phyloP scores from a whole-genome alignment of 768 basidiomycete species.

The Tephrocybe sp. region DNA sequence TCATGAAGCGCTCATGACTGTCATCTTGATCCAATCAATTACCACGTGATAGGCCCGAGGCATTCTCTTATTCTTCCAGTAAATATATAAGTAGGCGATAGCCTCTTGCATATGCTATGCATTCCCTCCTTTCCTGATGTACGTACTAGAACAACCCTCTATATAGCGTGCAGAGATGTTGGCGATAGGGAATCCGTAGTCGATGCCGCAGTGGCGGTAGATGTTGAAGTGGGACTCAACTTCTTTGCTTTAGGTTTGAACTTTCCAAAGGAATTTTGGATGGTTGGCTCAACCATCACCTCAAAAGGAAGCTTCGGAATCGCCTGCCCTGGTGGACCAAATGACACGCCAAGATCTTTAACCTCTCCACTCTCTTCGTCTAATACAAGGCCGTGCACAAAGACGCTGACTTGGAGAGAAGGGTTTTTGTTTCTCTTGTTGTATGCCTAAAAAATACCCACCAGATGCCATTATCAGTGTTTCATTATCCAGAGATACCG shows the following conservation, averaged over 20 bases:
- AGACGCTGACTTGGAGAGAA: slow-evolving; percentile 28
- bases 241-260: slow-evolving; percentile 18
- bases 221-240: slow-evolving; percentile 11
- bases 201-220: not conserved
- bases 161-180: not conserved
- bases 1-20: no score
- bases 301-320: slow-evolving; percentile 35
- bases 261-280: slow-evolving; percentile 14
- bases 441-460: slow-evolving; percentile 6
- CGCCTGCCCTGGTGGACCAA: slow-evolving; percentile 35
- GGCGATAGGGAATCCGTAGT: not conserved
- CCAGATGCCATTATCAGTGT: not conserved
- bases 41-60: no score
- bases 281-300: slow-evolving; percentile 28
- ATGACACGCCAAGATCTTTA: slow-evolving; percentile 45
- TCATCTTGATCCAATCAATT: no score
- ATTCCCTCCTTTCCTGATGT: not conserved
- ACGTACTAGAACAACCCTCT: not conserved
- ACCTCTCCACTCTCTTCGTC: slow-evolving; percentile 51
- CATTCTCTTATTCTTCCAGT: no score
- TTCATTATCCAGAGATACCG: not conserved
- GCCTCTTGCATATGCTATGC: no score
- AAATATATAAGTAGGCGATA: no score
- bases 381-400: slow-evolving; percentile 60
- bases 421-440: slow-evolving; percentile 16